Base-by-base conservation (phyloP, 352 stramenopile species). In the Elongisporangium undulatum region DNA sequence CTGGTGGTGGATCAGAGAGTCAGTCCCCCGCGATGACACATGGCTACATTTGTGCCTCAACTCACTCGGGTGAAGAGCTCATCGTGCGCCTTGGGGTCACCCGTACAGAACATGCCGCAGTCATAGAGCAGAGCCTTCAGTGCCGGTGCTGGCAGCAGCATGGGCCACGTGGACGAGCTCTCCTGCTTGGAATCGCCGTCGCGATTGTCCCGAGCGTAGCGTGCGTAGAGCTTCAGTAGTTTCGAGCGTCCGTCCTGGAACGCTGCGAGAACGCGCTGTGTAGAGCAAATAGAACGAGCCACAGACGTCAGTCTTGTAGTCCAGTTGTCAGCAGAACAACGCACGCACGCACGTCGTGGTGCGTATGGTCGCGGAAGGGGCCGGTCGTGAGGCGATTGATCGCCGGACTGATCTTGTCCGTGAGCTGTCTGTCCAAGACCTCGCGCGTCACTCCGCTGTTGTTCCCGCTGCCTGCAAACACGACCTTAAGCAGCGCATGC, bases 191-290 rank as follows among this genome's bases (percentile, higher is more conserved):
- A 23, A 52, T 72, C 64, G 3, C 10, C 21, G 19, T 45, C 55
- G 16, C 7, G 49, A 15, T 79, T 49, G 16, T 84, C 72, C 34
- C 73, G 69, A 2, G 84, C 77, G 55, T 92, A 94, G 38, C 82
- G 82, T 24, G 69, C 64, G 61, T 91, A 91, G 29, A 94, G 51
- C 45, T 89, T 89, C 41, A 79, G 51, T 4, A 94, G 68, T 63
- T 92, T 94, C 7, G 78, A 75, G 50, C 90, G 90, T 34, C 70
- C 82, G 50, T 89, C 82, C 62, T 92, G 82, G 38, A 90, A 84
- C 26, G 77, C 61, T 17, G 77, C 79, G 15, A 92, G 64, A 58
- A 81, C 87, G 73, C 72, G 82, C 84, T 94, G 62, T 3, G 49
- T 21, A 17, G 49, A 23, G n/a, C 21, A 57, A 38, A 26, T 19